Base-by-base conservation (phyloP, 768 basidiomycete genomes). In the Strobilomyces dryophilus region DNA sequence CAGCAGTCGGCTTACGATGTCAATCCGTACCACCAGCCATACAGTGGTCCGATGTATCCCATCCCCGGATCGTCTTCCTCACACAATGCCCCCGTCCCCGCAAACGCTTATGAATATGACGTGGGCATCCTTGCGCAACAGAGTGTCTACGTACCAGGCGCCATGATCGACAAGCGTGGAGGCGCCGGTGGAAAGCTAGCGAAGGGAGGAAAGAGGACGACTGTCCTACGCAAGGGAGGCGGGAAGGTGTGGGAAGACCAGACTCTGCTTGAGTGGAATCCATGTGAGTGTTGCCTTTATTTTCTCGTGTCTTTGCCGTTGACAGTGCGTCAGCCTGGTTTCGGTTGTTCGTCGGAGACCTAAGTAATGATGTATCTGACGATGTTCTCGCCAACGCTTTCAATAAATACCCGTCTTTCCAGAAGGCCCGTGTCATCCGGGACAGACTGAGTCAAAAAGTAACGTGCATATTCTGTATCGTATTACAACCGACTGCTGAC, bases 161-260 rank as follows among this genome's bases (percentile, higher is more conserved):
- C 92, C 18, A 89, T 89, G 81, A 87, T 89, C 43, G 91, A 92
- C 64, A 91, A 91, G 66, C 82, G 87, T 44, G 88, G 91, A 29
- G 89, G 90, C 11, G 81, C 90, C 3, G 89, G 89, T 44, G 89
- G 90, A 4, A 91, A 90, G 68, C 74, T 92, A 43, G 87, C 87
- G 0, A 93, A 92, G 68, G 92, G 92, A 45, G 89, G 90, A 39
- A 97, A 98, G 73, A 76, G 95, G 55, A 87, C 84, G 45, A 99
- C 97, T 4, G 97, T 99, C 10, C 72, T 99, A 45, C 79, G 97
- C 48, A 98, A 98, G 71, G 95, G 95, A 6, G 95, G 81, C 49
- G 97, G 97, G 32, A 95, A 93, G 74, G 86, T 91, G 21, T 99
- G 97, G 97, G 97, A 99, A 70, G 97, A 99, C 68, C 92, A 92